Conservation (phyloP, 1,284 basidiomycete genomes). For the Lentinula novae-zelandiae region DNA sequence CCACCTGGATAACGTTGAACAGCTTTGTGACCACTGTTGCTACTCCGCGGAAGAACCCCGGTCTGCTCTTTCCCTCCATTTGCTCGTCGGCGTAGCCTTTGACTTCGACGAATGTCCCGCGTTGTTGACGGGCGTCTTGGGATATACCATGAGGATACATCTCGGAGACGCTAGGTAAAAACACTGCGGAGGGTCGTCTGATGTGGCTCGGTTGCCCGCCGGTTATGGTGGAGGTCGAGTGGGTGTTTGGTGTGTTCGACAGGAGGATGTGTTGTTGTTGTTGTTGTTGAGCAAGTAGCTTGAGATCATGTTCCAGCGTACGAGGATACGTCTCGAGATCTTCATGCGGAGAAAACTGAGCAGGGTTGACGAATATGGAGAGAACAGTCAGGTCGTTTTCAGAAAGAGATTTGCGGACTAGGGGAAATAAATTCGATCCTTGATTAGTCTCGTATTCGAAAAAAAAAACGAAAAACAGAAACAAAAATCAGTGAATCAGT, state of each 20-base stretch:
- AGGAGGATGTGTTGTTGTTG: constrained; percentile 28
- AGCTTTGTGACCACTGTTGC: constrained; percentile 94
- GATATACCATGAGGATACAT: constrained; percentile 91
- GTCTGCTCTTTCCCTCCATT: constrained; percentile 84
- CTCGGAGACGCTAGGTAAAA: constrained; percentile 70
- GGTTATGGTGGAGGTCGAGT: not conserved
- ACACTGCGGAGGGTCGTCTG: constrained; percentile 66
- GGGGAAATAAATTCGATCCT: not conserved
- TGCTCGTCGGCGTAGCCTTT: constrained; percentile 75
- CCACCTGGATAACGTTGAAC: constrained; percentile 88
- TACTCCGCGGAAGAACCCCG: constrained; percentile 94
- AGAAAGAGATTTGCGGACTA: constrained; percentile 67
- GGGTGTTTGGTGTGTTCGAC: not conserved
- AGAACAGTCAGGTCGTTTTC: constrained; percentile 87
- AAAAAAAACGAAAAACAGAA: no score
- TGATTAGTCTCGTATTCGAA: no score
- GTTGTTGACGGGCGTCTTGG: constrained; percentile 73
- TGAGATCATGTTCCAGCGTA: constrained; percentile 68
- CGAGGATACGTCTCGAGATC: constrained; percentile 91
- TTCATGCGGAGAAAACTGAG: constrained; percentile 96
- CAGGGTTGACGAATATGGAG: constrained; percentile 97
- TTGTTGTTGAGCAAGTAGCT: constrained; percentile 39
- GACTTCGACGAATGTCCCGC: constrained; percentile 89
- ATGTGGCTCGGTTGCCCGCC: not conserved
- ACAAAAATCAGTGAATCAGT: no score